phyloP scores from a whole-genome alignment of 768 basidiomycete genomes.

The Termitomyces sp. region DNA sequence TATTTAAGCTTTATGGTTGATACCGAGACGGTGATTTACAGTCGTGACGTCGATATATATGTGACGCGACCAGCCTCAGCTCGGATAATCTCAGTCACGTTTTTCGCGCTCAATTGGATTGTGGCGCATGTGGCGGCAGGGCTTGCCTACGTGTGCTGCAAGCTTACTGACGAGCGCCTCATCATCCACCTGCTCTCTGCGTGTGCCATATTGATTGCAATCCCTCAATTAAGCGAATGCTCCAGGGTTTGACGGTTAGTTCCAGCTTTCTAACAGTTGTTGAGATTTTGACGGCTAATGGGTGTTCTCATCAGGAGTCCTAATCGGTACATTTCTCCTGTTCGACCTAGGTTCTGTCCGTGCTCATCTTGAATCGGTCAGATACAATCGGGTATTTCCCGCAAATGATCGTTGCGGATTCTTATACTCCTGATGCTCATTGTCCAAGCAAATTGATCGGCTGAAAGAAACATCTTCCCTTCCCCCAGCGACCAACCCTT shows the following conservation, averaged over 20 bases:
- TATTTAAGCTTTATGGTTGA: neutral
- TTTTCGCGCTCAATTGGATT: slow-evolving; percentile 51
- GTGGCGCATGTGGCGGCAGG: slow-evolving; percentile 50
- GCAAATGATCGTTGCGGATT: slow-evolving; percentile 48
- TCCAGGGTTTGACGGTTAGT: neutral
- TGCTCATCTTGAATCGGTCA: slow-evolving; percentile 13
- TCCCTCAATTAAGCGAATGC: neutral
- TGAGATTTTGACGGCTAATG: neutral
- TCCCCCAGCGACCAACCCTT: too few species aligned
- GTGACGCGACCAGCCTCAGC: neutral
- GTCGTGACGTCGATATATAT: neutral
- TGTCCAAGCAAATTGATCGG: slow-evolving; percentile 16
- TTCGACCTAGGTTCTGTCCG: neutral
- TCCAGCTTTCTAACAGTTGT: neutral
- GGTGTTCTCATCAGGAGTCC: neutral
- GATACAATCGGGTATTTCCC: slow-evolving; percentile 55
- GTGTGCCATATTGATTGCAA: neutral
- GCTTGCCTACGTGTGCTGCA: slow-evolving; percentile 40
- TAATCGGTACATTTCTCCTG: neutral
- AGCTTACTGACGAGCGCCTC: neutral
- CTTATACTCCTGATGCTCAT: slow-evolving; percentile 39
- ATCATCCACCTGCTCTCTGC: neutral
- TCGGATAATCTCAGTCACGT: slow-evolving; percentile 34
- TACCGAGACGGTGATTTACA: neutral
- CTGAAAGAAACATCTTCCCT: neutral